phyloP scores from a whole-genome alignment of 2,329 filamentous ascomycete species.

The Macrophomina phaseolina region DNA sequence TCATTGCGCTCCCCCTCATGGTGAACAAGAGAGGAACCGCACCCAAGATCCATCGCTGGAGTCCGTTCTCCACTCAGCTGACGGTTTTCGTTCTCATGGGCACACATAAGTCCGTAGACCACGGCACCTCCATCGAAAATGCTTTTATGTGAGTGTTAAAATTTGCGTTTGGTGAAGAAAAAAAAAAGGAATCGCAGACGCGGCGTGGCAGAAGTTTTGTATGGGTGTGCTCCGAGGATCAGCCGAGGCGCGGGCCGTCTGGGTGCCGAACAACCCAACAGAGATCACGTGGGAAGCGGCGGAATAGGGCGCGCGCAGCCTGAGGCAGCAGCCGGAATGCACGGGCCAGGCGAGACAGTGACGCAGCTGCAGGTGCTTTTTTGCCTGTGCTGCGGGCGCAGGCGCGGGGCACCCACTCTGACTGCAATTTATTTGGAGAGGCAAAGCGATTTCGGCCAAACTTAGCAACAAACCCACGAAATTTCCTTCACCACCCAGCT shows the following conservation, averaged over 20 bases:
- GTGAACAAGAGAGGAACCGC: constrained; percentile 57
- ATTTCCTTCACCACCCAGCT: constrained; percentile 19
- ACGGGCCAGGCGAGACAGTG: not conserved
- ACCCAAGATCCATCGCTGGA: constrained; percentile 61
- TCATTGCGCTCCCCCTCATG: constrained; percentile 65
- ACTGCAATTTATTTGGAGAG: not conserved
- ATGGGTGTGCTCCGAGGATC: not conserved
- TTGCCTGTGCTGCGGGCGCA: not conserved
- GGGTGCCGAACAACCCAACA: not conserved
- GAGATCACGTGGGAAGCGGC: not conserved
- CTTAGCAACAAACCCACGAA: constrained; percentile 21
- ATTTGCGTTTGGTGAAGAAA: constrained; percentile 61
- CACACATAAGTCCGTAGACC: constrained; percentile 43
- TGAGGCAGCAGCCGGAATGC: not conserved
- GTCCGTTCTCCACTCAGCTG: constrained; percentile 60
- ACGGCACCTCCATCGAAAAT: constrained; percentile 59
- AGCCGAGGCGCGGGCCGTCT: constrained; percentile 4
- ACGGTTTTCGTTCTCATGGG: constrained; percentile 66
- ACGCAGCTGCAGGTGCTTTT: constrained; percentile 17
- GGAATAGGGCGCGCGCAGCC: not conserved
- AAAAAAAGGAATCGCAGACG: constrained; percentile 36
- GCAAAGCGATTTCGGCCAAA: constrained; percentile 22
- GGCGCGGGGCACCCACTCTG: constrained; percentile 8
- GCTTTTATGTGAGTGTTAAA: constrained; percentile 63
- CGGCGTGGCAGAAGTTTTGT: constrained; percentile 17